Evolutionary conservation across 768 basidiomycete species (phyloP).

Genomic region (Mycena filopes): DNA sequence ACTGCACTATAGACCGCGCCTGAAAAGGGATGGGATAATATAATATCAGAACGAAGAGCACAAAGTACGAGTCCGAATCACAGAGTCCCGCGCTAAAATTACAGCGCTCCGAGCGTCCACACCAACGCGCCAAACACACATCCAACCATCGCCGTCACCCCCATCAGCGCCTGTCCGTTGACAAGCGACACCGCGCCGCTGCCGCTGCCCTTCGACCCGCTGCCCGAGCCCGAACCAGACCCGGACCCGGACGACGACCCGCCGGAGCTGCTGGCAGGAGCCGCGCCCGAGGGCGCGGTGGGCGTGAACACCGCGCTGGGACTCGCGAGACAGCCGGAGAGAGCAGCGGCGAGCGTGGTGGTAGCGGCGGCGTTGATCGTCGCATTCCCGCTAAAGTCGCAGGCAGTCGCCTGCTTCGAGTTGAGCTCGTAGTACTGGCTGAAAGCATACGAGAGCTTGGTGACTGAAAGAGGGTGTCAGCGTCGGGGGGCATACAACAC

Average conservation of each 20-base stretch:
- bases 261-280: background rate
- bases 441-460: constrained; percentile 32
- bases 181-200: constrained; percentile 15
- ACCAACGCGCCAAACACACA: constrained; percentile 14
- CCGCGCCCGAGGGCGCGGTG: constrained; percentile 3
- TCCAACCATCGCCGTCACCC: constrained; percentile 3
- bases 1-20: too few species aligned
- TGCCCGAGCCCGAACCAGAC: background rate
- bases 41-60: too few species aligned
- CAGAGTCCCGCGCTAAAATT: too few species aligned
- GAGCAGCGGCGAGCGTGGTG: background rate
- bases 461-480: background rate
- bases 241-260: background rate
- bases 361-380: constrained; percentile 6
- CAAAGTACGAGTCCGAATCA: too few species aligned
- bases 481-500: too few species aligned
- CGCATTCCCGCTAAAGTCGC: constrained; percentile 31
- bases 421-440: constrained; percentile 30
- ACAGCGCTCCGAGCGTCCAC: constrained; percentile 7
- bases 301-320: constrained; percentile 30
- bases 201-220: background rate
- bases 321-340: constrained; percentile 17
- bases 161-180: background rate
- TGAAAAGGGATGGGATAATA: too few species aligned
- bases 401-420: constrained; percentile 13